A percentile compares a stretch with the other conserved stretches of the same genome.
Conservation (phyloP, 2,329 filamentous ascomycete species). For the Metarhizium sp. region DNA sequence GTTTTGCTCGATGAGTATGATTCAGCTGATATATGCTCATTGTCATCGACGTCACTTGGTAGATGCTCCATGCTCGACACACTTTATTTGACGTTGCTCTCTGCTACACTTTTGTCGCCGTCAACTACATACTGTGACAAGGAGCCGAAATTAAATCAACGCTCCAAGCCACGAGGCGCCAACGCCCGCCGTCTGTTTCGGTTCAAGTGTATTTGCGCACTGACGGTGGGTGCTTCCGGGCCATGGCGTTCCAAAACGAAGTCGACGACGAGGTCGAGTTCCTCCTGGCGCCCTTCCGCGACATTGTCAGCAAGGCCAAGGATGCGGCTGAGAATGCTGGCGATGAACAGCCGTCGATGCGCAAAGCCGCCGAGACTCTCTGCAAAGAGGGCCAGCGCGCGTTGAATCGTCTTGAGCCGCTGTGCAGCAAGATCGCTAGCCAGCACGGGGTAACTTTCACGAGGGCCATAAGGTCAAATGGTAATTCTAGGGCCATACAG, state of each 20-base stretch:
- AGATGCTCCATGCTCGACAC: too few species aligned
- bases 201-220: not conserved
- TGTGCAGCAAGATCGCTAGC: slow-evolving; percentile 37
- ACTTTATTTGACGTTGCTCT: too few species aligned
- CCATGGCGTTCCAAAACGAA: slow-evolving; percentile 15
- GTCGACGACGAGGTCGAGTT: slow-evolving; percentile 30
- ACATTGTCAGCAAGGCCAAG: slow-evolving; percentile 42
- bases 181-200: not conserved
- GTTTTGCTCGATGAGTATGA: too few species aligned
- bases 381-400: slow-evolving; percentile 39
- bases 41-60: too few species aligned
- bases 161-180: not conserved
- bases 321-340: slow-evolving; percentile 37
- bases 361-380: slow-evolving; percentile 36
- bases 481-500: slow-evolving; percentile 24
- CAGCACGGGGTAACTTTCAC: slow-evolving; percentile 42
- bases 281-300: slow-evolving; percentile 40
- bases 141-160: too few species aligned
- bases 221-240: not conserved
- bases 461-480: slow-evolving; percentile 42
- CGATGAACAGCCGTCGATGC: slow-evolving; percentile 32
- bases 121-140: too few species aligned
- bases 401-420: slow-evolving; percentile 40
- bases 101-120: too few species aligned
- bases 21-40: too few species aligned